A percentile compares a stretch with the other conserved stretches of the same genome.
Conservation (phyloP, 441 rosid genomes). For the Viola pubescens region DNA sequence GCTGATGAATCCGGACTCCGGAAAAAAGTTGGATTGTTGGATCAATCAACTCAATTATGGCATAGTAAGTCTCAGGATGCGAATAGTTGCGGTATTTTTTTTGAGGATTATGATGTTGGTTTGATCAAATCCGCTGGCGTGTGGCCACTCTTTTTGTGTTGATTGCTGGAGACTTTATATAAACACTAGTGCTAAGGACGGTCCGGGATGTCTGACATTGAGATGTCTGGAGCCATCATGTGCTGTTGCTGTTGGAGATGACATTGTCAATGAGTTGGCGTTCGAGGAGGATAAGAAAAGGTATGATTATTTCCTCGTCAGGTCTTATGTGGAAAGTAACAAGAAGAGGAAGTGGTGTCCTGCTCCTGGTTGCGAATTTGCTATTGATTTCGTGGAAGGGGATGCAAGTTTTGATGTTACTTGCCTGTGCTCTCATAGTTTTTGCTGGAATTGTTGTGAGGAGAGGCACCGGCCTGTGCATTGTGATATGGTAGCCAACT, state of each 20-base stretch:
- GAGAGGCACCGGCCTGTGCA: slow-evolving; percentile 70
- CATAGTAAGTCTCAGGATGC: background rate
- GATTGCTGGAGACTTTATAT: slow-evolving; percentile 44
- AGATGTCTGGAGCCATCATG: slow-evolving; percentile 22
- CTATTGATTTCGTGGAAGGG: slow-evolving; percentile 34
- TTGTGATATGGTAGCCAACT: slow-evolving; percentile 44
- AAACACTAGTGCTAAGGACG: slow-evolving; percentile 3
- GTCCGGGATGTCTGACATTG: slow-evolving; percentile 24
- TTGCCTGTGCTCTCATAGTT: slow-evolving; percentile 41
- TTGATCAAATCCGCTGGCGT: slow-evolving; percentile 43
- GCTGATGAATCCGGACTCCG: slow-evolving; percentile 27
- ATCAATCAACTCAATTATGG: background rate
- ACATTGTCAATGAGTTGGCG: slow-evolving; percentile 10
- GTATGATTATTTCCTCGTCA: slow-evolving; percentile 35
- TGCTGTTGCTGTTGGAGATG: slow-evolving; percentile 11
- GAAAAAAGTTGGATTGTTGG: slow-evolving; percentile 5
- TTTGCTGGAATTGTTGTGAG: slow-evolving; percentile 60
- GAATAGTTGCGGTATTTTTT: slow-evolving; percentile 66
- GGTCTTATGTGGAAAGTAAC: slow-evolving; percentile 48
- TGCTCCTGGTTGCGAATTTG: slow-evolving; percentile 53
- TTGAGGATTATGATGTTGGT: slow-evolving; percentile 38
- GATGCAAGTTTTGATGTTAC: slow-evolving; percentile 37
- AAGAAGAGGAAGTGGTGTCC: slow-evolving; percentile 61
- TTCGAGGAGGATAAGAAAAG: slow-evolving; percentile 31
- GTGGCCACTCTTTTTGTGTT: slow-evolving; percentile 74